Conservation (phyloP, 345 rosid genomes). For the Gossypium longicalyx region DNA sequence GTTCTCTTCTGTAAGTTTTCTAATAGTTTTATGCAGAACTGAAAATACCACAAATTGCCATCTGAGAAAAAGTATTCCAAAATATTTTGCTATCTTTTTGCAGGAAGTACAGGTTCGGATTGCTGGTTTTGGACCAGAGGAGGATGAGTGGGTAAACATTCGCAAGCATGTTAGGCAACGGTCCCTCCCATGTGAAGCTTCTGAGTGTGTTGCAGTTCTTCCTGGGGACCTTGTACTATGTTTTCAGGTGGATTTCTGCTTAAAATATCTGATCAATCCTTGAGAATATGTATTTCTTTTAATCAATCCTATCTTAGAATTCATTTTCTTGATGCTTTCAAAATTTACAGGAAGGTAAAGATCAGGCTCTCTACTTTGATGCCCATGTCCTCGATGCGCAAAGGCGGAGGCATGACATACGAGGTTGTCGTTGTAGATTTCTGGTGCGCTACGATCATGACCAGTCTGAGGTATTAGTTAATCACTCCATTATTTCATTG, state of each 20-base stretch:
- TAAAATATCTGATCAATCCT: constrained; percentile 3
- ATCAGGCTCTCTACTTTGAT: constrained; percentile 94
- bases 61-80: not conserved
- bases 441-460: constrained; percentile 97
- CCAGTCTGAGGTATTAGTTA: constrained; percentile 69
- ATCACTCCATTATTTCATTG: constrained; percentile 7
- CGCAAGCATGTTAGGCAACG: constrained; percentile 82
- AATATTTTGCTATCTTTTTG: not conserved
- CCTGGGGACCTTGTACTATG: constrained; percentile 96
- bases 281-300: not conserved
- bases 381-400: constrained; percentile 97
- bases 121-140: constrained; percentile 93
- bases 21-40: not conserved
- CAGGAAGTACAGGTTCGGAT: constrained; percentile 97
- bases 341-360: constrained; percentile 86
- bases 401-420: constrained; percentile 92
- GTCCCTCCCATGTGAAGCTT: constrained; percentile 96
- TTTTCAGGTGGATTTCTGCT: constrained; percentile 65
- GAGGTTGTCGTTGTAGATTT: constrained; percentile 99
- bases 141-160: constrained; percentile 95
- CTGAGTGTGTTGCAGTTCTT: constrained; percentile 97
- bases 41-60: constrained; percentile 8
- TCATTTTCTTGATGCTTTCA: constrained; percentile 13
- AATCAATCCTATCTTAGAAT: not conserved
- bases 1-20: no score